Base-by-base conservation (phyloP, 2,329 filamentous ascomycete genomes). In the Pseudonectria buxi region DNA sequence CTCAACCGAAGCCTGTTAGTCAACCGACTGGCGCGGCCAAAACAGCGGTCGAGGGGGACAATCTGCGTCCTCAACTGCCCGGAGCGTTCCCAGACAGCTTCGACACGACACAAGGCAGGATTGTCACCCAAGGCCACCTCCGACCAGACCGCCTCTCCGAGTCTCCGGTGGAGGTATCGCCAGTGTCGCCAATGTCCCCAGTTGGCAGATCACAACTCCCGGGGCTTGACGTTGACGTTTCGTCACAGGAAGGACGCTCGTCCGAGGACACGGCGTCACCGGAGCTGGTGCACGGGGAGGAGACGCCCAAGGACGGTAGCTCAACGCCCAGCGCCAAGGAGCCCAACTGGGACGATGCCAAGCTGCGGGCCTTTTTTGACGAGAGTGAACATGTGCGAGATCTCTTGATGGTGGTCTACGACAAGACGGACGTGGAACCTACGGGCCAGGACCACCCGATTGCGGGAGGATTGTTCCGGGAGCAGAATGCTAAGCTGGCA, bases 311-410 rank as follows among this genome's bases (percentile, higher is more conserved):
- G 51, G 44, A 61, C 46, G 49, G 45, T 14, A 51, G 45, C 61
- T 68, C 49, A 53, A 61, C 42, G 54, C 68, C 46, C 26, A 53
- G 40, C 32, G 44, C 41, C 30, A 59, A 55, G 33, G 54, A 59
- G 12, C 68, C 69, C 16, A 76, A 79, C 0, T 98, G 92, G 92
- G 90, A 87, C 43, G 90, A 96, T 59, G 72, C 79, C 37, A 86
- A 80, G 50, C 74, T 98, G 18, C 79, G 87, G 40, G 82, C 85
- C 11, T 98, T 95, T 63, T 83, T 96, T 52, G 90, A 96, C 47
- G 87, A 92, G 48, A 80, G 86, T 41, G 81, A 81, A 24, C 87
- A 95, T 44, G 87, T 98, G 47, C 78, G 86, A 33, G 90, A 98
- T 57, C 75, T 96, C 56, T 72, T 96, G 33, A 75, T 89, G 26